These are phyloP conservation scores for Fusarium sp. DNA, from an alignment of 2,329 filamentous ascomycete genomes.

Conservation along the genomic window DNA sequence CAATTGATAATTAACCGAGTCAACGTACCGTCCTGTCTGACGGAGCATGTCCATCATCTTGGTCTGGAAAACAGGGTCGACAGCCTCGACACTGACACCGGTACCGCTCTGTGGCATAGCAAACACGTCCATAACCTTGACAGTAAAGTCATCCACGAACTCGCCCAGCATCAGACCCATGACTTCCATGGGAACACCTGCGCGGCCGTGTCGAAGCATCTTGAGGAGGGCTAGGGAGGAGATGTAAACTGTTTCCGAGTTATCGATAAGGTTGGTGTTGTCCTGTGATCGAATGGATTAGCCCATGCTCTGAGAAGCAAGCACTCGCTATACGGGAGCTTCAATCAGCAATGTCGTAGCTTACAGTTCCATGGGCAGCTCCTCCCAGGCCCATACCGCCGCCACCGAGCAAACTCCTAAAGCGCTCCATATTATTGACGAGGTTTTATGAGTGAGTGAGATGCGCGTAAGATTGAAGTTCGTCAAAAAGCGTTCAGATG, in stretches of 20 bases:
- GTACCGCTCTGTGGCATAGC: constrained; percentile 99
- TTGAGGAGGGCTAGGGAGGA: constrained; percentile 96
- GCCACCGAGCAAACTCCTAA: constrained; percentile 88
- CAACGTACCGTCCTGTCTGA: constrained; percentile 88
- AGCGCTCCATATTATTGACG: constrained; percentile 79
- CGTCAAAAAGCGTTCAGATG: constrained; percentile 8
- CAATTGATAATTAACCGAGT: constrained; percentile 2
- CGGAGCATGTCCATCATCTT: constrained; percentile 99
- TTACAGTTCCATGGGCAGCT: constrained; percentile 56
- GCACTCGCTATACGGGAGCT: constrained; percentile 16
- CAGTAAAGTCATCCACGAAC: constrained; percentile 99
- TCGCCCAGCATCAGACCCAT: constrained; percentile 99
- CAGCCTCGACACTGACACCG: constrained; percentile 96
- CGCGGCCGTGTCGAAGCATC: constrained; percentile 97
- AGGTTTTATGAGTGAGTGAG: constrained; percentile 13
- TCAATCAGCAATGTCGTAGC: constrained; percentile 37
- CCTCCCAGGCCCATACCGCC: constrained; percentile 75
- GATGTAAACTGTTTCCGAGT: constrained; percentile 99
- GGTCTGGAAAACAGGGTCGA: constrained; percentile 98
- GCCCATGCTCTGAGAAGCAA: background rate
- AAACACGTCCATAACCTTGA: constrained; percentile 97
- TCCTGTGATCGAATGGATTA: constrained; percentile 68
- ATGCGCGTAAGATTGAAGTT: background rate
- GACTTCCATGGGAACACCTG: constrained; percentile 99
- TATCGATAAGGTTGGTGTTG: constrained; percentile 92